Evolutionary conservation across 176 grass and related monocot species (phyloP).

Genomic region (Secale cereale): DNA sequence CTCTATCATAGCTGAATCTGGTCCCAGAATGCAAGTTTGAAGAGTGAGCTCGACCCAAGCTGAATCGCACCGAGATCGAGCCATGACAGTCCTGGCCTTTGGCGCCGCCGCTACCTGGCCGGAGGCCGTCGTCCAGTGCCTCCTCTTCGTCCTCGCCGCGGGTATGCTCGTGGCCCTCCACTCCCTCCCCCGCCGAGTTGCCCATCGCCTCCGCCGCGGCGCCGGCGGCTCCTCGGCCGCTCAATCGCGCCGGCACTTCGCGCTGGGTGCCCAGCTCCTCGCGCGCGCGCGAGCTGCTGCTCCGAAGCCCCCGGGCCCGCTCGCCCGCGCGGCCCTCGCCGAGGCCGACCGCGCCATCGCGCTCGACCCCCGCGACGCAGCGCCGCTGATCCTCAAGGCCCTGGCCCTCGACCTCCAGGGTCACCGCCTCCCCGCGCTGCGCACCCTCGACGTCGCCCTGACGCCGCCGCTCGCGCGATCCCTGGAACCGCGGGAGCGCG

Average conservation of each 20-base stretch:
- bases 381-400: slow-evolving; percentile 80
- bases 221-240: slow-evolving; percentile 23
- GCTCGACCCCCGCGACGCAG: slow-evolving; percentile 69
- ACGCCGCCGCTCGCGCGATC: slow-evolving; percentile 42
- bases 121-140: slow-evolving; percentile 45
- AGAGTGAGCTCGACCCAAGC: neutral
- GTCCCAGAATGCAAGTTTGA: too few species aligned
- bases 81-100: slow-evolving; percentile 29
- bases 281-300: slow-evolving; percentile 48
- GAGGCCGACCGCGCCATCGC: slow-evolving; percentile 77
- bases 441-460: slow-evolving; percentile 70
- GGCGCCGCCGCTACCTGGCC: slow-evolving; percentile 42
- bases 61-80: neutral
- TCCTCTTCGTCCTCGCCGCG: slow-evolving; percentile 60
- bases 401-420: slow-evolving; percentile 82
- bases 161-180: slow-evolving; percentile 60
- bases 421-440: slow-evolving; percentile 55
- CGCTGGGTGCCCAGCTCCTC: slow-evolving; percentile 69
- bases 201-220: slow-evolving; percentile 41
- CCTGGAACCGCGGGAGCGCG: slow-evolving; percentile 62
- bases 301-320: neutral
- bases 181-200: slow-evolving; percentile 54
- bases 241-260: slow-evolving; percentile 69
- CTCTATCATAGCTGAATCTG: too few species aligned
- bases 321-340: slow-evolving; percentile 48